Evolutionary conservation across 1,139 yeast genomes (phyloP), one percentile per base, ranked within the genome.

Genomic region (Taphrina flavorubra): DNA sequence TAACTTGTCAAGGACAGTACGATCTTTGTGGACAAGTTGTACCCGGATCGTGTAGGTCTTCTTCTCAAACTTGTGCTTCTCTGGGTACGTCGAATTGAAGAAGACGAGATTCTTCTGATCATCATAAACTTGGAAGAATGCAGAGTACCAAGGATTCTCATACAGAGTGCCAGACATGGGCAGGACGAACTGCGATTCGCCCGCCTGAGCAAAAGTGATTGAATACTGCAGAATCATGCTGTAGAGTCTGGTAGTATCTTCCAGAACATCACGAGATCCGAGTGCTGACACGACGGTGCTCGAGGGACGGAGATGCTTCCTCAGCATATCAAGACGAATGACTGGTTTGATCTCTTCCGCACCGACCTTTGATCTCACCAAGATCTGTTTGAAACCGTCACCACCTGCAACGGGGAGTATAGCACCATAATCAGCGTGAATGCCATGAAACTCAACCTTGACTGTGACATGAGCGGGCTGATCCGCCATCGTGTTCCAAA

Each of bases 191-290:
- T 65, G 61, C 3, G 49, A 25, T 14, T 70, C 71, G 13, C 61
- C 59, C 8, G 64, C 66, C 42, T 56, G 69, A 6, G 60, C 46
- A 13, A 69, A n/a, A 18, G 49, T 59, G 34, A 69, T 20, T 2
- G 65, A 47, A 53, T 70, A 70, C 25, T 65, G 63, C 25, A 65
- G 55, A 16, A 56, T 39, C 65, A 68, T 44, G 57, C 66, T 70
- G 42, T 64, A 70, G 14, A 69, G 67, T 39, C 61, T 62, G n/a
- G 63, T 61, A 6, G 61, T 51, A 40, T 68, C 68, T n/a, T 67
- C 69, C 8, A 68, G 61, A n/a, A 65, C 16, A 40, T 70, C 71
- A 13, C 71, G 66, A 6, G 67, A 70, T 11, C 71, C 71, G 18
- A 70, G 55, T 6, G 70, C 67, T 16, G 65, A 37, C 13, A 70